Conservation (phyloP, 495 filamentous ascomycete genomes). For the Acidiella bohemica region DNA sequence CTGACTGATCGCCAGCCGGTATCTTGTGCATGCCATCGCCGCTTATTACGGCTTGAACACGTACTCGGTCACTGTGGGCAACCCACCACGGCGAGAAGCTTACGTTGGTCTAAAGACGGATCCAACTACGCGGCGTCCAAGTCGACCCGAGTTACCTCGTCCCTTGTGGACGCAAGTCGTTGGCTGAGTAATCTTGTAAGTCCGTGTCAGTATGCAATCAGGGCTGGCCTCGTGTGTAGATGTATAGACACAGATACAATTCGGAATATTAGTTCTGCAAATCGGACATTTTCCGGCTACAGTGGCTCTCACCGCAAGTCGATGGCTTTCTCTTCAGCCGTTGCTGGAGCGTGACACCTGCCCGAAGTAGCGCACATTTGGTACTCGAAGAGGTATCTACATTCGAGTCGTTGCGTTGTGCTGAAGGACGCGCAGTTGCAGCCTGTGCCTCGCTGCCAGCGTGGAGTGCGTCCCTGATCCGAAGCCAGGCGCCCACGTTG, state of each 20-base stretch:
- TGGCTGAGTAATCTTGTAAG: background rate
- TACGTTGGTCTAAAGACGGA: constrained; percentile 57
- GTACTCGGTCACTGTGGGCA: constrained; percentile 64
- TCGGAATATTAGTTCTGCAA: too few species aligned
- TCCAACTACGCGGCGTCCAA: constrained; percentile 14
- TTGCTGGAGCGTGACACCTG: too few species aligned
- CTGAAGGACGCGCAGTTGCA: too few species aligned
- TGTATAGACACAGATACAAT: background rate
- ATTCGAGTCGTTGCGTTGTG: too few species aligned
- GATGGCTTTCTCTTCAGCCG: too few species aligned
- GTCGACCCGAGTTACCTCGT: constrained; percentile 7
- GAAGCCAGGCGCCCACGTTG: too few species aligned
- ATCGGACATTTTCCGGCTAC: too few species aligned
- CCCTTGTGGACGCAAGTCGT: constrained; percentile 18
- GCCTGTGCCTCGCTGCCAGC: too few species aligned
- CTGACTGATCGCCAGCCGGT: constrained; percentile 45
- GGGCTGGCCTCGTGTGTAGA: background rate
- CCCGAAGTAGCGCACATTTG: too few species aligned
- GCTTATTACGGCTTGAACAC: constrained; percentile 83
- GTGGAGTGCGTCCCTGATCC: too few species aligned
- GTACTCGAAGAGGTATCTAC: too few species aligned
- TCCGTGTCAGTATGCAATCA: background rate
- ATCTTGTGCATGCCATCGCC: constrained; percentile 87
- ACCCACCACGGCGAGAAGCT: constrained; percentile 65
- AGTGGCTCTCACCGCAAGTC: too few species aligned